phyloP scores from a whole-genome alignment of 805 yeast species.

The Schizosaccharomyces octosporus region DNA sequence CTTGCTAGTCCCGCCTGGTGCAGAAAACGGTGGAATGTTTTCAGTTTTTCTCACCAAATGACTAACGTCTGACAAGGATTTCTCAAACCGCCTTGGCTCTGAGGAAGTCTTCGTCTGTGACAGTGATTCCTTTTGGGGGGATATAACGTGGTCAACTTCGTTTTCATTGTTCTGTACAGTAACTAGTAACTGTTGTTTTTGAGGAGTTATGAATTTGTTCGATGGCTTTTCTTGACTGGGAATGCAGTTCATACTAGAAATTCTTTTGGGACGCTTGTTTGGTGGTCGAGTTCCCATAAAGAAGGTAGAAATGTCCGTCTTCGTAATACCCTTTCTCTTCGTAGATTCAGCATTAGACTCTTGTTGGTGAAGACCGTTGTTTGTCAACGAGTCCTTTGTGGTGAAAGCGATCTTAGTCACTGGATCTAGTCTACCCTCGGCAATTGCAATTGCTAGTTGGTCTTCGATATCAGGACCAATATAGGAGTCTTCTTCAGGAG shows the following conservation, averaged over 20 bases:
- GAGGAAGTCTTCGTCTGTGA: background rate
- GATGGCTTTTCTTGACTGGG: background rate
- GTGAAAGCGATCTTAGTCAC: slow-evolving; percentile 23
- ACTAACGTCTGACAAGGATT: background rate
- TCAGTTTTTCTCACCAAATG: background rate
- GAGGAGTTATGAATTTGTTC: background rate
- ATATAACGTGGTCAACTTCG: background rate
- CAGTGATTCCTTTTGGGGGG: background rate
- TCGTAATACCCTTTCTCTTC: background rate
- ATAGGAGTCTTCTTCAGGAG: background rate
- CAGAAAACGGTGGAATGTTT: background rate
- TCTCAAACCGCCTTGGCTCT: background rate
- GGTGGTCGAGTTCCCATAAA: background rate
- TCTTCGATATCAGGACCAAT: slow-evolving; percentile 15
- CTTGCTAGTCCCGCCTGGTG: background rate
- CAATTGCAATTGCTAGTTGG: slow-evolving; percentile 28
- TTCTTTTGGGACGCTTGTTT: background rate
- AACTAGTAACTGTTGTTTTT: background rate
- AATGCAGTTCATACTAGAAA: background rate
- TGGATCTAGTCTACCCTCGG: slow-evolving; percentile 48
- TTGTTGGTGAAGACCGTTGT: too few relatives aligned
- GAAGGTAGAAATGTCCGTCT: slow-evolving; percentile 1
- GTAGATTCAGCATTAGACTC: background rate
- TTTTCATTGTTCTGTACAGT: background rate
- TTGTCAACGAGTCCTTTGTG: background rate